These are phyloP conservation scores for Sugiyamaella floridensis DNA, from an alignment of 805 yeast genomes.

Conservation along the genomic window DNA sequence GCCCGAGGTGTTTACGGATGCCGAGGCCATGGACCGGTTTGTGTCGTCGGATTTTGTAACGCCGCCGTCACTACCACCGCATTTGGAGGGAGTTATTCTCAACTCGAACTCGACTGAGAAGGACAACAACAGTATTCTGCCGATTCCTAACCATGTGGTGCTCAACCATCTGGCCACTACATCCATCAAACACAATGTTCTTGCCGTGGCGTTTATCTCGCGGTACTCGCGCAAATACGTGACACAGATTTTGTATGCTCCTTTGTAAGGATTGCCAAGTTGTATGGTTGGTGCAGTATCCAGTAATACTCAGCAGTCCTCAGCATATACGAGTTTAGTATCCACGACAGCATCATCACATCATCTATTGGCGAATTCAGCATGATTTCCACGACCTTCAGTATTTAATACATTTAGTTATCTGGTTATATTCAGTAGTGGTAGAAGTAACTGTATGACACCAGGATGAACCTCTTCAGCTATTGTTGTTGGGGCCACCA, in stretches of 20 bases:
- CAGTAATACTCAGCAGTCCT: too few species aligned
- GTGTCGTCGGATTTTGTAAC: conserved; percentile 46
- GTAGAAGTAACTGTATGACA: too few species aligned
- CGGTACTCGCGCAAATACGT: conserved; percentile 86
- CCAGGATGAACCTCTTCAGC: too few species aligned
- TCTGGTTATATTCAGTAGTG: too few species aligned
- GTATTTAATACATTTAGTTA: too few species aligned
- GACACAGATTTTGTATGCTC: conserved; percentile 88
- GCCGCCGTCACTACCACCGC: conserved; percentile 97
- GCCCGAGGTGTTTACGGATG: conserved; percentile 37
- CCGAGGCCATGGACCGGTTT: conserved; percentile 38
- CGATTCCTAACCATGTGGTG: conserved; percentile 92
- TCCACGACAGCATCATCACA: too few species aligned
- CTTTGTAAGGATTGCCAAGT: conserved; percentile 41
- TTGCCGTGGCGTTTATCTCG: conserved; percentile 87
- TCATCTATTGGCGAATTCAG: too few species aligned
- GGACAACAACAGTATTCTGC: conserved; percentile 79
- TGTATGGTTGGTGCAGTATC: not conserved
- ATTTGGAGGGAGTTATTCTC: conserved; percentile 84
- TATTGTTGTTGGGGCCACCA: too few species aligned
- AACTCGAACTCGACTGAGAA: conserved; percentile 67
- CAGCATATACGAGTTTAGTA: too few species aligned
- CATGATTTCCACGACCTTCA: too few species aligned
- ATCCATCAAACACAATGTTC: conserved; percentile 83
- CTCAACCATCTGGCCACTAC: conserved; percentile 91